These are phyloP conservation scores for Nothophoma quercina DNA, from an alignment of 2,329 filamentous ascomycete genomes.

Conservation along the genomic window DNA sequence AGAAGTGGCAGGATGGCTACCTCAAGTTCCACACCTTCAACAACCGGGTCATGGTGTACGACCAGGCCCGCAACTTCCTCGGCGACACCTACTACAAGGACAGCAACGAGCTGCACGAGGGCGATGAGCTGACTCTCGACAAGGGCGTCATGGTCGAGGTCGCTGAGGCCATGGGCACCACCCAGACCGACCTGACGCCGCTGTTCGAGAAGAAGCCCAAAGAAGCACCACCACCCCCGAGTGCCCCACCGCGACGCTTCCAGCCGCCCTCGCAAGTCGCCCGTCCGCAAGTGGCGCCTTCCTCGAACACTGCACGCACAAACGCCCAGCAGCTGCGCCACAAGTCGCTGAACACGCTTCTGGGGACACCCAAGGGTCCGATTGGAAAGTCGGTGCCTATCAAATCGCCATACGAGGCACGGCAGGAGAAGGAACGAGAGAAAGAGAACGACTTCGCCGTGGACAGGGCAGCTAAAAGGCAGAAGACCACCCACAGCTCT, in stretches of 20 bases:
- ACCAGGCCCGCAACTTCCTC: constrained; percentile 79
- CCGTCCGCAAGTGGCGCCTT: constrained; percentile 22
- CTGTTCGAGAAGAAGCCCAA: constrained; percentile 74
- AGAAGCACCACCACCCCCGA: constrained; percentile 30
- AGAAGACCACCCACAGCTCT: constrained; percentile 35
- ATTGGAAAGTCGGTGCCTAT: constrained; percentile 68
- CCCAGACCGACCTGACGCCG: constrained; percentile 79
- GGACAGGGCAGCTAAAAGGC: constrained; percentile 50
- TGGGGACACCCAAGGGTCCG: constrained; percentile 70
- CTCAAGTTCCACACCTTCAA: constrained; percentile 92
- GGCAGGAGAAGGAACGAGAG: constrained; percentile 34
- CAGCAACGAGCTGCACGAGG: constrained; percentile 73
- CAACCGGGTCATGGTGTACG: constrained; percentile 88
- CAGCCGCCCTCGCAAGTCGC: constrained; percentile 26
- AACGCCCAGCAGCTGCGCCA: constrained; percentile 56
- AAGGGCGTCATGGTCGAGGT: constrained; percentile 82
- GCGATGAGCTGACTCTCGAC: constrained; percentile 83
- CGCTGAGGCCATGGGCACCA: constrained; percentile 73
- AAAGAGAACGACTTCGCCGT: constrained; percentile 42
- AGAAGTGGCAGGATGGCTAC: constrained; percentile 91
- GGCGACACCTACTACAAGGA: constrained; percentile 85
- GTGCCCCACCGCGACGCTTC: constrained; percentile 28
- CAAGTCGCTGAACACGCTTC: constrained; percentile 67
- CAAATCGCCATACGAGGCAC: constrained; percentile 71
- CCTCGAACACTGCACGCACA: constrained; percentile 18